Evolutionary conservation across 768 basidiomycete genomes (phyloP), one percentile per base, ranked within the genome.

Genomic region (Pisolithus orientalis): DNA sequence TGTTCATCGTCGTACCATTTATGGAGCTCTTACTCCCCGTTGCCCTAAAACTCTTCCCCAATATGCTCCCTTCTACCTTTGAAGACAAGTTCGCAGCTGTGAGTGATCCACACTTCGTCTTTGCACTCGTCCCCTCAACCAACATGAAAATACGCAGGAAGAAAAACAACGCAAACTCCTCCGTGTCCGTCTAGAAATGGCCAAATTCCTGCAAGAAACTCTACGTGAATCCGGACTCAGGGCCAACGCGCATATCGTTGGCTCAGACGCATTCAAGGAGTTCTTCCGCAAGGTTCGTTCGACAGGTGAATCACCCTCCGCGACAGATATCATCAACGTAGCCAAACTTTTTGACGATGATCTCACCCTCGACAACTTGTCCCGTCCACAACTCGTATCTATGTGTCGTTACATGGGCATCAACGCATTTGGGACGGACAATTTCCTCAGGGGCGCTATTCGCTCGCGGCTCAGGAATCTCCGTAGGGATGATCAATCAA

Each of bases 261-360:
- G 92, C 56, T 87, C 82, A 39, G 94, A 96, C 50, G 90, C 93
- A 39, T 99, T 99, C 81, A 97, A 97, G 66, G 93, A 95, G 69
- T 99, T 99, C 75, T 99, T 99, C 85, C 83, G 92, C 65, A 98
- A 98, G 74, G 93, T 91, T 49, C 89, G 96, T 48, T 90, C 91
- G 4, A 98, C 95, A 0, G 96, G 96, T 45, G 96, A 97, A 76
- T 80, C 84, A 1, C 95, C 96, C 13, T 93, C 93, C 0, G 78
- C 85, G 1, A 70, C 81, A 57, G 95, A 99, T 60, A 80, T 99
- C 58, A 83, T 95, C 75, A 90, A 84, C 62, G 96, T 98, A 28
- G 94, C 96, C 51, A 92, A 93, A 62, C 80, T 98, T 25, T 99
- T 99, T 70, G 91, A 98, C 65, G 94, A 97, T 59, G 96, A 99